Evolutionary conservation across 2,329 filamentous ascomycete genomes (phyloP), one percentile per base, ranked within the genome.

Genomic region (Pyrenophora graminea): DNA sequence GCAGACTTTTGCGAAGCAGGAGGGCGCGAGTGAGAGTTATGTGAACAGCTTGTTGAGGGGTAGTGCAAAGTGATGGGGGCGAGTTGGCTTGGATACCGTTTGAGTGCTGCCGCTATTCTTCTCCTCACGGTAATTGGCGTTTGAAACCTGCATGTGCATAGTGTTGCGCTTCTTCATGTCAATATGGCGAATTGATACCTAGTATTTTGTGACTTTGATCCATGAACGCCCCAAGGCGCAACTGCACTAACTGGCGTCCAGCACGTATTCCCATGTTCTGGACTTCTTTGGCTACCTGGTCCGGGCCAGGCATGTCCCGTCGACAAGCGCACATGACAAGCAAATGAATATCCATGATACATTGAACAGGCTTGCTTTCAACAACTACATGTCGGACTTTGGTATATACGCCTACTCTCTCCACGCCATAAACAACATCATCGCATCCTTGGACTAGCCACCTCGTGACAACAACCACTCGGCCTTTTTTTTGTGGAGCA

Each of bases 51-150:
- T 37, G 41, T n/a, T 53, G 40, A 27, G 42, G 23, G 39, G 38
- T 19, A 32, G 41, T 19, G 37, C n/a, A 10, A 40, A n/a, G 51
- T 32, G 30, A 51, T 23, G 25, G 32, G n/a, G 12, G n/a, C 15
- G 31, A 9, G 39, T 39, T 44, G 40, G 30, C 45, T 49, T 53
- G 36, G 40, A 49, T 32, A 49, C 36, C 30, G 27, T 46, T 36
- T 21, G 18, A 43, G 46, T 37, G 27, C 13, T 38, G 17, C 32
- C 25, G 19, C 32, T 25, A 18, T 47, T 32, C 36, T 46, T 51
- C 45, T 39, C 44, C 31, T 48, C 48, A 48, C 46, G 39, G 41
- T 33, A 34, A 44, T 31, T 12, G 52, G 52, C 52, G 52, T 52
- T 55, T 39, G 37, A 48, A 52, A 48, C 36, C 44, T 48, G 32